These are phyloP conservation scores for Onygena corvina DNA, from an alignment of 2,329 filamentous ascomycete genomes.

Conservation along the genomic window DNA sequence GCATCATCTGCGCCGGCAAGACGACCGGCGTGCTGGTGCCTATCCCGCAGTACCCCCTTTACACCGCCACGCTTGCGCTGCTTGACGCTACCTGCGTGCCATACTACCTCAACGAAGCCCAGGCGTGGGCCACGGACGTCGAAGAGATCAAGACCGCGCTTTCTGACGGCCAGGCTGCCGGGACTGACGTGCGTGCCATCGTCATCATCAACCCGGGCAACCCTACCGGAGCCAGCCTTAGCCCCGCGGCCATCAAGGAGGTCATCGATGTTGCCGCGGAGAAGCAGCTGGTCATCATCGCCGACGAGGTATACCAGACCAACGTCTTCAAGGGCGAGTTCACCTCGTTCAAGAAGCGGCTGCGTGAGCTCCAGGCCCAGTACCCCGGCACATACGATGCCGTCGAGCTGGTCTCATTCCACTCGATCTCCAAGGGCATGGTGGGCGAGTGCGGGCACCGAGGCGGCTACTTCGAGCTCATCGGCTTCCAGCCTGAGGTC, in stretches of 20 bases:
- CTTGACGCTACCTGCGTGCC: constrained; percentile 79
- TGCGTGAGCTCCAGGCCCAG: constrained; percentile 66
- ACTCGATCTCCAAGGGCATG: constrained; percentile 96
- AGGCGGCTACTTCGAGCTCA: constrained; percentile 93
- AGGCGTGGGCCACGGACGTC: constrained; percentile 78
- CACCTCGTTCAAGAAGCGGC: constrained; percentile 83
- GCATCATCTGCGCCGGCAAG: constrained; percentile 69
- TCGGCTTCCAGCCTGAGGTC: constrained; percentile 75
- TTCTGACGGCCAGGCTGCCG: constrained; percentile 60
- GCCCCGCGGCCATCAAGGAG: constrained; percentile 62
- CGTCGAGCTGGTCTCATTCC: constrained; percentile 80
- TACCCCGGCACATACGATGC: constrained; percentile 64
- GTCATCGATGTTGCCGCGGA: constrained; percentile 80
- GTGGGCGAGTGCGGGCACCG: constrained; percentile 96
- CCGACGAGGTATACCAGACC: constrained; percentile 98
- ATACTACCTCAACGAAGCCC: constrained; percentile 81
- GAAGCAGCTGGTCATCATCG: constrained; percentile 77
- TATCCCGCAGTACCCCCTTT: constrained; percentile 95
- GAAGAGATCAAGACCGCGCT: constrained; percentile 62
- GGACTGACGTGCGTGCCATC: constrained; percentile 79
- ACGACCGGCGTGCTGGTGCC: constrained; percentile 79
- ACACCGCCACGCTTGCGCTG: constrained; percentile 81
- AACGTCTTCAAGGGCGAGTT: constrained; percentile 95
- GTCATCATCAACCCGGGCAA: constrained; percentile 98
- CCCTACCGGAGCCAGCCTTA: constrained; percentile 80